These are phyloP conservation scores for Hymenoscyphus fructigenus DNA, from an alignment of 2,329 filamentous ascomycete genomes.

Conservation along the genomic window DNA sequence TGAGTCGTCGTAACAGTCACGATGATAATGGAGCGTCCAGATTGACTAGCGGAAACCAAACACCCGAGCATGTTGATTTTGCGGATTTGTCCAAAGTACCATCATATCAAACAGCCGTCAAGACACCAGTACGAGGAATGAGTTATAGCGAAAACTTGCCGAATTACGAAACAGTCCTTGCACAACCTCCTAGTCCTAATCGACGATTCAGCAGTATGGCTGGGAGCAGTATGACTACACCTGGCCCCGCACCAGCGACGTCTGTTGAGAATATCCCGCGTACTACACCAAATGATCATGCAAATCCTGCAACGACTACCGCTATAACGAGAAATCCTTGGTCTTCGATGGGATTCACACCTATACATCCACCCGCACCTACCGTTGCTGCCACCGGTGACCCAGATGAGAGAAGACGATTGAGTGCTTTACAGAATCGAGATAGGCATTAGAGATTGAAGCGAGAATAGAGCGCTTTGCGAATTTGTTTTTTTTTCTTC, in stretches of 20 bases:
- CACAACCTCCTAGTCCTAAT: conserved; percentile 44
- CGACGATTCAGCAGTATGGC: conserved; percentile 17
- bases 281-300: neutral
- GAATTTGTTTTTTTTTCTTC: neutral
- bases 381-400: conserved; percentile 21
- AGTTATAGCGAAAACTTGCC: conserved; percentile 57
- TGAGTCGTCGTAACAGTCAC: conserved; percentile 49
- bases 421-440: conserved; percentile 31
- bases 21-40: conserved; percentile 40
- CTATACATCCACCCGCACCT: conserved; percentile 26
- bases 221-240: neutral
- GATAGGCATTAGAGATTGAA: conserved; percentile 16
- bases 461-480: neutral
- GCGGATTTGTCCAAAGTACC: conserved; percentile 69
- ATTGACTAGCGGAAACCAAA: conserved; percentile 49
- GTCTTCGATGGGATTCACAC: conserved; percentile 31
- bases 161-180: conserved; percentile 64
- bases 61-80: conserved; percentile 56
- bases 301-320: neutral
- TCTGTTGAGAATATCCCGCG: neutral
- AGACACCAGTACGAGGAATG: conserved; percentile 55
- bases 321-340: conserved; percentile 23
- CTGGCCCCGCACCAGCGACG: neutral
- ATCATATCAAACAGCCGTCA: conserved; percentile 73
- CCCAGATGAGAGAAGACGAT: conserved; percentile 31